Conservation (phyloP, 2,329 filamentous ascomycete genomes). For the Clathrospora elynae region DNA sequence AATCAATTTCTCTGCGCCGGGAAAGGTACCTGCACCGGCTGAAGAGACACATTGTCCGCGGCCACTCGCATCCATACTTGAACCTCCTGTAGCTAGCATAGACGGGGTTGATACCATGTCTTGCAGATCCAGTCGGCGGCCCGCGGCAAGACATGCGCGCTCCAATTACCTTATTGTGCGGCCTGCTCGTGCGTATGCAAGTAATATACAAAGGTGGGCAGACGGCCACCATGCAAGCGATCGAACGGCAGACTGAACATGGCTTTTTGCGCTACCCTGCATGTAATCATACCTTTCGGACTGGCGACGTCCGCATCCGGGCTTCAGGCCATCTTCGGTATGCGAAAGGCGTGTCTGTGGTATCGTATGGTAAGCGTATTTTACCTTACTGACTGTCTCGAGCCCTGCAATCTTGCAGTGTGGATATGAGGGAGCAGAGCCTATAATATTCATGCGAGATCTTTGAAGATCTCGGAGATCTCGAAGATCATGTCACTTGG, state of each 20-base stretch:
- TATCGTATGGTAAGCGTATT: conserved; percentile 1
- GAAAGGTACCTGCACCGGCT: conserved; percentile 45
- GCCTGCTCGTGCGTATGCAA: conserved; percentile 38
- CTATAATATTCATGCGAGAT: conserved; percentile 12
- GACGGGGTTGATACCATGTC: conserved; percentile 42
- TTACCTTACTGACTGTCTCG: neutral
- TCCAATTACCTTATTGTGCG: conserved; percentile 26
- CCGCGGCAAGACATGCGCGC: conserved; percentile 43
- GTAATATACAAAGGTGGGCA: conserved; percentile 30
- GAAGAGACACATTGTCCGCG: conserved; percentile 41
- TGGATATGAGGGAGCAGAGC: too few species aligned
- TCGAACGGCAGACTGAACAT: conserved; percentile 28
- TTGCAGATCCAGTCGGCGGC: conserved; percentile 46
- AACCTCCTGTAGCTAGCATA: conserved; percentile 35
- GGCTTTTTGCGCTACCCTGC: conserved; percentile 28
- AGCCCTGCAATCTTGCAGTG: neutral
- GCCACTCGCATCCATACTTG: conserved; percentile 38
- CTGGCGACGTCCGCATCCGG: conserved; percentile 12
- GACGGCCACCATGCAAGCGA: conserved; percentile 38
- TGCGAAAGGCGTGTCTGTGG: neutral
- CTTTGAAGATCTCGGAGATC: neutral
- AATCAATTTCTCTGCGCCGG: conserved; percentile 39
- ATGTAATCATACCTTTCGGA: conserved; percentile 17
- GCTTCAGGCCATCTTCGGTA: conserved; percentile 10
- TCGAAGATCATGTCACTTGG: conserved; percentile 14